phyloP scores from a whole-genome alignment of 116 monocot genomes.

The Papilionanthe hybrid region DNA sequence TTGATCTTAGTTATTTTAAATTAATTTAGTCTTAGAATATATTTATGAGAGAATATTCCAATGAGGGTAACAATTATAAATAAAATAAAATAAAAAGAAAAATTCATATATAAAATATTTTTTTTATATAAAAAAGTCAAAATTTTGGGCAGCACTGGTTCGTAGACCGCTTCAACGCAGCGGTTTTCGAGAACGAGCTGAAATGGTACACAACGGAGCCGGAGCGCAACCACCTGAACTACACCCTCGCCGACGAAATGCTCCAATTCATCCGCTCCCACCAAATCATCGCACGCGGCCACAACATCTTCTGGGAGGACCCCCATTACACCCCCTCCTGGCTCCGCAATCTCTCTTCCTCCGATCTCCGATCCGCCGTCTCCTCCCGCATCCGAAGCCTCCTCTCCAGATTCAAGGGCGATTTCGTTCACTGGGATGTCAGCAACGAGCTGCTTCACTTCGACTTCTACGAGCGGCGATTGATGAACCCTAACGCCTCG shows the following conservation, averaged over 20 bases:
- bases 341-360: constrained; percentile 64
- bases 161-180: constrained; percentile 74
- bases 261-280: constrained; percentile 57
- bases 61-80: too few relatives aligned
- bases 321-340: constrained; percentile 71
- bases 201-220: constrained; percentile 95
- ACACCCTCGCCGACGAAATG: constrained; percentile 68
- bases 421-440: constrained; percentile 97
- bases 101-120: too few relatives aligned
- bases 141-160: constrained; percentile 57
- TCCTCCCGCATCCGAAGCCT: constrained; percentile 58
- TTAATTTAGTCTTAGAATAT: too few relatives aligned
- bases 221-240: constrained; percentile 59
- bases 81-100: too few relatives aligned
- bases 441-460: constrained; percentile 98
- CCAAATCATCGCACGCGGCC: constrained; percentile 66
- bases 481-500: constrained; percentile 55
- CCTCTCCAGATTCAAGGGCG: constrained; percentile 63
- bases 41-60: too few relatives aligned
- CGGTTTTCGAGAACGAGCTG: constrained; percentile 96
- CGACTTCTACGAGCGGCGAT: constrained; percentile 82
- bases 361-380: constrained; percentile 51
- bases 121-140: too few relatives aligned
- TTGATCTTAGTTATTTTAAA: too few relatives aligned
- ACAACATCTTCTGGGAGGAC: constrained; percentile 99